Evolutionary conservation across 2,329 filamentous ascomycete genomes (phyloP).

Genomic region (Aspergillus floridensis): DNA sequence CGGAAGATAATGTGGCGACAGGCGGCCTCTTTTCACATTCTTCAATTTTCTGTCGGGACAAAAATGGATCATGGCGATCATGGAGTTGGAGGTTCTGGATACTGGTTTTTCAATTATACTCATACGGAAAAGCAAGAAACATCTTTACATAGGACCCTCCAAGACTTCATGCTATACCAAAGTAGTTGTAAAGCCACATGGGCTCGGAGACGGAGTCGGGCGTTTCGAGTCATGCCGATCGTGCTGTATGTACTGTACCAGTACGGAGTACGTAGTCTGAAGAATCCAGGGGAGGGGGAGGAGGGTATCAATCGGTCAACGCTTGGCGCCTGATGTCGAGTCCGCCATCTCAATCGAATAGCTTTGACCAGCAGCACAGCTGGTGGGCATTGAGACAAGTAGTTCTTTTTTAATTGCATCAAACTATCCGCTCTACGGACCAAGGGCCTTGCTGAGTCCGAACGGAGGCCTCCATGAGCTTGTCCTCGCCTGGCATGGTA

Average conservation of each 20-base stretch:
- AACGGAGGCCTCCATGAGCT: not conserved
- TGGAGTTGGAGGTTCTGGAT: not conserved
- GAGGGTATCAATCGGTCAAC: not conserved
- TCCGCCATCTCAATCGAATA: not conserved
- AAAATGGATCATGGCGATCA: not conserved
- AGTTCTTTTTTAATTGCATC: too few species aligned
- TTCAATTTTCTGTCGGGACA: not conserved
- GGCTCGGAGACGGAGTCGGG: not conserved
- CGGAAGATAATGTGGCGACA: not conserved
- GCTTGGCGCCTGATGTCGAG: not conserved
- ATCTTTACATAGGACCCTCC: not conserved
- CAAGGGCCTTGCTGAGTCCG: not conserved
- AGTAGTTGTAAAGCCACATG: not conserved
- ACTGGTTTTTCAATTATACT: not conserved
- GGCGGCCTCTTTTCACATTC: not conserved
- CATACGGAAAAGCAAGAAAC: not conserved
- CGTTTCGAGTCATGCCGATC: not conserved
- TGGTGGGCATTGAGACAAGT: not conserved
- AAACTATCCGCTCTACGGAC: too few species aligned
- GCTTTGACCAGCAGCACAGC: not conserved
- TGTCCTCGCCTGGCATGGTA: slow-evolving; percentile 13
- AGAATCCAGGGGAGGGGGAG: not conserved
- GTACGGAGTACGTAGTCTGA: too few species aligned
- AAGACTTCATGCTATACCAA: not conserved
- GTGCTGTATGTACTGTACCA: not conserved